phyloP scores from a whole-genome alignment of 2,329 filamentous ascomycete species.

The Dothideomycetidae sp. region DNA sequence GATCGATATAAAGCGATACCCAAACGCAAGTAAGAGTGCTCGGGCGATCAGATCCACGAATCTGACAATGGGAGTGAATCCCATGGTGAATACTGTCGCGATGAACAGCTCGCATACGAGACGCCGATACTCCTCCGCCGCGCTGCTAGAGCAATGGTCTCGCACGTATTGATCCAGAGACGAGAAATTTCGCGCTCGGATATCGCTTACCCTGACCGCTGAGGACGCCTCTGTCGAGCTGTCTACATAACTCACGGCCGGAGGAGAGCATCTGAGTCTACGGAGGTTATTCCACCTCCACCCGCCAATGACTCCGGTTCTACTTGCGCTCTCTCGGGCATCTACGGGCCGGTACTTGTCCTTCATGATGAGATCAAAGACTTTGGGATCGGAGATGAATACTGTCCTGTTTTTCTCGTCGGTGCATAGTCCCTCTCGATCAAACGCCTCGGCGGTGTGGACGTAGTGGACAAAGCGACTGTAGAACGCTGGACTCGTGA shows the following conservation, averaged over 20 bases:
- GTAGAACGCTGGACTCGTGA: constrained; percentile 54
- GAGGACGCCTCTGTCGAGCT: constrained; percentile 8
- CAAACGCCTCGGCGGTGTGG: constrained; percentile 47
- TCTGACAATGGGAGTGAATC: constrained; percentile 7
- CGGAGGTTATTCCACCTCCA: constrained; percentile 25
- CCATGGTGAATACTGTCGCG: constrained; percentile 23
- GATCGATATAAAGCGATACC: not conserved
- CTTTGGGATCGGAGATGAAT: constrained; percentile 40
- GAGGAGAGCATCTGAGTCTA: constrained; percentile 27
- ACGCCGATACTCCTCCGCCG: constrained; percentile 24
- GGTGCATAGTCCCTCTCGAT: constrained; percentile 39
- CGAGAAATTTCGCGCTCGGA: constrained; percentile 24
- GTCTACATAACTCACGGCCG: constrained; percentile 25
- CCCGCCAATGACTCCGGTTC: not conserved
- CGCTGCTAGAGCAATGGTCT: constrained; percentile 6
- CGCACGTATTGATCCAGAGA: constrained; percentile 28
- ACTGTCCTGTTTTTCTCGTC: constrained; percentile 44
- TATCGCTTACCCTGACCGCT: constrained; percentile 21
- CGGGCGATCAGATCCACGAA: constrained; percentile 4
- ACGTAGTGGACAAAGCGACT: constrained; percentile 49
- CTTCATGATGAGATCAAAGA: constrained; percentile 34
- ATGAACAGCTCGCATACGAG: constrained; percentile 28
- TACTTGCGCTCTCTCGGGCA: not conserved
- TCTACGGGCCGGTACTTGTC: not conserved
- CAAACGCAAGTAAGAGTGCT: constrained; percentile 1